These are phyloP conservation scores for Cytospora mali DNA, from an alignment of 2,329 filamentous ascomycete genomes.

Conservation along the genomic window DNA sequence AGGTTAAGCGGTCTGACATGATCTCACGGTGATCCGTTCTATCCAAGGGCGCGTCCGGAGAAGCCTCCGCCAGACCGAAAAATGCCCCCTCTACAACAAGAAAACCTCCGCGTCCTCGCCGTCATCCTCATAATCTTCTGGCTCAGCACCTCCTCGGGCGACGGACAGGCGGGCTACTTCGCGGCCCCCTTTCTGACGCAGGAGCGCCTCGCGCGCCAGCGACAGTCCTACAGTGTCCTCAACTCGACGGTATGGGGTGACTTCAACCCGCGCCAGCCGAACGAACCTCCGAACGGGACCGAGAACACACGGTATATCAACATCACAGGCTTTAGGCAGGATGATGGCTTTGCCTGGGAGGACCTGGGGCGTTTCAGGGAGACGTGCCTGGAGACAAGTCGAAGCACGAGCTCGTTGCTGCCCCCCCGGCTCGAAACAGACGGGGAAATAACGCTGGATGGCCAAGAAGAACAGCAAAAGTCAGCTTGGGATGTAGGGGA, in stretches of 20 bases:
- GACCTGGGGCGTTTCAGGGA: constrained; percentile 68
- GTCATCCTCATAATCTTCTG: constrained; percentile 49
- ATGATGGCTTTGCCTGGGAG: constrained; percentile 79
- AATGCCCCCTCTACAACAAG: constrained; percentile 51
- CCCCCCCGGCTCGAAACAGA: constrained; percentile 45
- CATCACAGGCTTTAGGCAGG: constrained; percentile 74
- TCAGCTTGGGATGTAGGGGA: constrained; percentile 36
- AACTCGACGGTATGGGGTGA: constrained; percentile 63
- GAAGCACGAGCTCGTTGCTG: constrained; percentile 49
- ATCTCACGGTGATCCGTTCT: constrained; percentile 14
- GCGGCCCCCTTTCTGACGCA: constrained; percentile 45
- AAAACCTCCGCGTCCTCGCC: constrained; percentile 48
- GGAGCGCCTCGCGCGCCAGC: constrained; percentile 54
- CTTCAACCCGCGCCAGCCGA: constrained; percentile 50
- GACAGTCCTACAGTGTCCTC: constrained; percentile 54
- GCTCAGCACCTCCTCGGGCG: constrained; percentile 46
- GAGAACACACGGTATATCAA: constrained; percentile 58
- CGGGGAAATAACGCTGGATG: constrained; percentile 39
- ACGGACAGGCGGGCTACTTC: constrained; percentile 46
- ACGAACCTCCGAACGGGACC: constrained; percentile 35
- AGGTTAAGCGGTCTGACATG: constrained; percentile 15
- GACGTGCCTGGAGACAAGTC: constrained; percentile 64
- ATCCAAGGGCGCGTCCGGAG: constrained; percentile 18
- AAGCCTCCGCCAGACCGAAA: constrained; percentile 29
- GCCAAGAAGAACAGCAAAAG: background rate